Conservation (phyloP, 2,329 filamentous ascomycete genomes). For the Aspergillus ibericus region DNA sequence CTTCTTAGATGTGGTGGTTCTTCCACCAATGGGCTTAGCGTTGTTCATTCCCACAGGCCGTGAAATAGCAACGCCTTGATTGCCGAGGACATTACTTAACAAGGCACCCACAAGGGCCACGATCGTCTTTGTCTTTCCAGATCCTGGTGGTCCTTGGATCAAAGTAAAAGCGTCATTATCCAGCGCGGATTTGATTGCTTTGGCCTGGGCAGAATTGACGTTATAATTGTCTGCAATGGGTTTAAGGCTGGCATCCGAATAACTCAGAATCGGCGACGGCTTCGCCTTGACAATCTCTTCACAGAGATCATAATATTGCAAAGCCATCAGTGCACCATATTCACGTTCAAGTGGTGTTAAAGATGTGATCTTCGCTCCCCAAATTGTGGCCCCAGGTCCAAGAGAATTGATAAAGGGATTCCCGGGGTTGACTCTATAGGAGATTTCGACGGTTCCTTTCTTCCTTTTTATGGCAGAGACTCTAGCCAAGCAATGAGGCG, state of each 20-base stretch:
- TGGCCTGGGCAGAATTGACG: constrained; percentile 85
- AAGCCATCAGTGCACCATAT: constrained; percentile 83
- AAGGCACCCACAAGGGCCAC: constrained; percentile 92
- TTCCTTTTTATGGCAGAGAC: constrained; percentile 79
- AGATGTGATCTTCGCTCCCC: constrained; percentile 82
- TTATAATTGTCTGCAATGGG: constrained; percentile 73
- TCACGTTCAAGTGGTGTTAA: constrained; percentile 95
- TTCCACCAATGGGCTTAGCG: constrained; percentile 29
- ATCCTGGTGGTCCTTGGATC: constrained; percentile 93
- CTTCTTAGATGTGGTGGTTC: constrained; percentile 65
- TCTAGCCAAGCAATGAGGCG: constrained; percentile 81
- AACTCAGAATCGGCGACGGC: constrained; percentile 83
- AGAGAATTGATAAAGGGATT: constrained; percentile 65
- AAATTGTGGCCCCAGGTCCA: constrained; percentile 67
- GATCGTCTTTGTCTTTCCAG: constrained; percentile 98
- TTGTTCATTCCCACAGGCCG: constrained; percentile 44
- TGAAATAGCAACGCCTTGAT: constrained; percentile 50
- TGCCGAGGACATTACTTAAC: constrained; percentile 60
- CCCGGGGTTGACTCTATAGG: constrained; percentile 74
- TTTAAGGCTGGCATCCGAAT: constrained; percentile 70
- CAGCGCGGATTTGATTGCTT: constrained; percentile 84
- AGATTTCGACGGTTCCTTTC: constrained; percentile 76
- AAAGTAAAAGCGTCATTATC: constrained; percentile 97
- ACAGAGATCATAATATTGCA: constrained; percentile 95
- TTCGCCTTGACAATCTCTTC: constrained; percentile 87